Conservation (phyloP, 225 moss, liverwort and hornwort genomes). For the Rhytidiadelphus loreus region DNA sequence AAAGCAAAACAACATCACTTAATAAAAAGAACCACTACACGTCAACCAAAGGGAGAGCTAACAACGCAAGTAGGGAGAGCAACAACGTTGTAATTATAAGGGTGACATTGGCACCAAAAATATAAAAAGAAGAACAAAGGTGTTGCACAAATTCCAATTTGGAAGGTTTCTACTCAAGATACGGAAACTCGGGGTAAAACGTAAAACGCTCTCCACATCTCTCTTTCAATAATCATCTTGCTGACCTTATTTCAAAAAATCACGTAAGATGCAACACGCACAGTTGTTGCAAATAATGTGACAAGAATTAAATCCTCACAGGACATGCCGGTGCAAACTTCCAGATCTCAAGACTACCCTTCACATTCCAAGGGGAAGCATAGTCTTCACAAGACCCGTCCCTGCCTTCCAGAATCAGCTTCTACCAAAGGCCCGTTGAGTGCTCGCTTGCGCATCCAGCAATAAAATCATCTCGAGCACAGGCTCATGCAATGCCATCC, state of each 20-base stretch:
- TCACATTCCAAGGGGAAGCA: not conserved
- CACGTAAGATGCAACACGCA: constrained; percentile 18
- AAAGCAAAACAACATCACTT: not conserved
- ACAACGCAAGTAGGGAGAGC: not conserved
- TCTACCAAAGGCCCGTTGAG: not conserved
- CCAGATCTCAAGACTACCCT: not conserved
- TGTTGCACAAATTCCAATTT: constrained; percentile 51
- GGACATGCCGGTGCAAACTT: constrained; percentile 1
- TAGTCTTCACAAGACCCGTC: not conserved
- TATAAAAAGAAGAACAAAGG: constrained; percentile 1
- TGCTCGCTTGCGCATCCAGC: constrained; percentile 12
- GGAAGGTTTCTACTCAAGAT: constrained; percentile 35
- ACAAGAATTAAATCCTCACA: constrained; percentile 19
- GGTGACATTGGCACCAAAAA: constrained; percentile 55
- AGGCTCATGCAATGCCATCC: not conserved
- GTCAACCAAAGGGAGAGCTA: not conserved
- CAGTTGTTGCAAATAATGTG: constrained; percentile 15
- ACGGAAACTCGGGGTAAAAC: constrained; percentile 8
- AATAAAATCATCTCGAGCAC: not conserved
- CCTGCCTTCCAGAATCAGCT: not conserved
- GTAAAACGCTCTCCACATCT: not conserved
- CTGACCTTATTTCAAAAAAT: constrained; percentile 51
- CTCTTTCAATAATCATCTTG: constrained; percentile 15
- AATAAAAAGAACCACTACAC: too few species aligned
- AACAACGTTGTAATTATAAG: constrained; percentile 19